Evolutionary conservation across 768 basidiomycete genomes (phyloP), one percentile per base, ranked within the genome.

Genomic region (Macrocybe gigantea): DNA sequence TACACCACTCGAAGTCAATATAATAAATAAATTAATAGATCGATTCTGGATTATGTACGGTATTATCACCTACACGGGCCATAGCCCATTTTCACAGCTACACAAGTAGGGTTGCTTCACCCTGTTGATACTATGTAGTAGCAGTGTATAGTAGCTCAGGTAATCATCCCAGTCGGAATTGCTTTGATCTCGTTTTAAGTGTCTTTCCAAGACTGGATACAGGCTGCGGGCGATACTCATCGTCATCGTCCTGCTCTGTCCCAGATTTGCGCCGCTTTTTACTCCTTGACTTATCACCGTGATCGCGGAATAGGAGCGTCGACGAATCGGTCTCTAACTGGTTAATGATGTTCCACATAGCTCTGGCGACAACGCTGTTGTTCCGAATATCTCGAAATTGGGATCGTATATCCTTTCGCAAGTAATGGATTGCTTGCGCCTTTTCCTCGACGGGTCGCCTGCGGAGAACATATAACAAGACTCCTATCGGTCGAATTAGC

Each of bases 1-100:
- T 95, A 92, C 63, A 88, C 85, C 1, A 76, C 86, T 1, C 70
- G 87, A 53, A 77, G 74, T 31, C 79, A 79, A 57, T 82, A 82
- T 57, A 78, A 66, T 59, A 73, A 70, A 33, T 81, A 65, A 59
- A 14, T 29, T 1, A 14, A 9, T 37, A 47, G 34, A 34, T 32
- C 9, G 6, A 33, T 41, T 10, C 10, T 15, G 40, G 1, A 41
- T 10, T 34, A 44, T 44, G 10, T 13, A 44, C 22, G 22, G 22
- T 1, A 22, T 22, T 22, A 22, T 22, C 22, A 22, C 22, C 22
- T 22, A 22, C 22, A 4, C 22, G 22, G 22, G 22, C 22, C 22
- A 22, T 4, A 22, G 22, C 22, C 22, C 22, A 22, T 22, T 22
- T 22, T 22, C 22, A 22, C 22, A 22, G 22, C 22, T 22, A 22